Percentiles rank a stretch among this genome's conserved stretches.
Conservation (phyloP, 225 moss, liverwort and hornwort genomes). For the Marchantia polymorpha region DNA sequence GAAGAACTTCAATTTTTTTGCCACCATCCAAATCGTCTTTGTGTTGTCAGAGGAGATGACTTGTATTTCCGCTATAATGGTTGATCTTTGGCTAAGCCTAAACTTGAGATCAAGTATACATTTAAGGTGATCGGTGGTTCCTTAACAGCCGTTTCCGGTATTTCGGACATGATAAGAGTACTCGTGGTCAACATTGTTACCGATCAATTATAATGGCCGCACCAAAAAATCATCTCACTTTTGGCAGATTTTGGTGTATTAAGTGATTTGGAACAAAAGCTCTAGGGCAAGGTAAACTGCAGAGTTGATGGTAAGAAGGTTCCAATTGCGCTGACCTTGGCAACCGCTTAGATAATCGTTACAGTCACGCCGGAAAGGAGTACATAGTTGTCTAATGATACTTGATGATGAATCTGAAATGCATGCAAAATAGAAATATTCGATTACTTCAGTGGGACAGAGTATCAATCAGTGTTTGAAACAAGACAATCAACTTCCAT, state of each 20-base stretch:
- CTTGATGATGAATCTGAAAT: too few species aligned
- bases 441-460: too few species aligned
- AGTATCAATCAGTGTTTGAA: too few species aligned
- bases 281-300: constrained; percentile 70
- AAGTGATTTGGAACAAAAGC: constrained; percentile 75
- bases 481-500: too few species aligned
- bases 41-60: constrained; percentile 82
- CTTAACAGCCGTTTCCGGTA: constrained; percentile 72
- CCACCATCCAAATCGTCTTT: constrained; percentile 87
- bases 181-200: constrained; percentile 71
- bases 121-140: constrained; percentile 89
- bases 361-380: too few species aligned
- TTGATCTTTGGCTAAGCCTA: constrained; percentile 91
- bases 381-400: too few species aligned
- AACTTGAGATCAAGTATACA: constrained; percentile 80
- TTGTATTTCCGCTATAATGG: constrained; percentile 86
- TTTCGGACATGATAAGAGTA: constrained; percentile 83
- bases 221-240: constrained; percentile 75
- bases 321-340: too few species aligned
- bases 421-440: too few species aligned
- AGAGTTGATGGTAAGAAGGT: too few species aligned
- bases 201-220: constrained; percentile 89
- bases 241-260: constrained; percentile 53
- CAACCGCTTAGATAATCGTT: too few species aligned
- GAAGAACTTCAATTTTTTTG: constrained; percentile 82